Percentiles rank a stretch among this genome's conserved stretches.
Evolutionary conservation across 257 asterid genomes (phyloP).

Genomic region (Solanum boliviense): DNA sequence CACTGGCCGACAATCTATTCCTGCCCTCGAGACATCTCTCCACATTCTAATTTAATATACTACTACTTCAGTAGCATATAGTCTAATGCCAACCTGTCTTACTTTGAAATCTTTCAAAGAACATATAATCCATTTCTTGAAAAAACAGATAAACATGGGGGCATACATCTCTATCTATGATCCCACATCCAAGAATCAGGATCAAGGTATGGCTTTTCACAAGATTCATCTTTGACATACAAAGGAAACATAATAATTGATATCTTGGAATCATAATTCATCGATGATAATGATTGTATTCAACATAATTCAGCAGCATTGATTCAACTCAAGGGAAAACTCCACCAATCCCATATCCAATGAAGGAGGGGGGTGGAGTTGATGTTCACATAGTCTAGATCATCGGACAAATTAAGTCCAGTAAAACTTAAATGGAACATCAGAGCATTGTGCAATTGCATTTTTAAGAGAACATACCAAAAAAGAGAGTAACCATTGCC

Average conservation of each 20-base stretch:
- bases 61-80: slow-evolving; percentile 7
- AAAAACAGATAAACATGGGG: slow-evolving; percentile 38
- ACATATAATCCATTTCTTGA: slow-evolving; percentile 23
- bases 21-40: slow-evolving; percentile 35
- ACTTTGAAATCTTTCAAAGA: slow-evolving; percentile 23
- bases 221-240: background rate
- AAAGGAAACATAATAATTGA: background rate
- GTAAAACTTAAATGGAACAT: slow-evolving; percentile 19
- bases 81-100: slow-evolving; percentile 56
- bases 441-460: slow-evolving; percentile 21
- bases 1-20: slow-evolving; percentile 38
- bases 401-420: slow-evolving; percentile 33
- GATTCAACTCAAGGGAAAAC: slow-evolving; percentile 12
- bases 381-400: slow-evolving; percentile 20
- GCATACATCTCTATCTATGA: slow-evolving; percentile 26
- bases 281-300: background rate
- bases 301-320: background rate
- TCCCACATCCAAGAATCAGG: slow-evolving; percentile 21
- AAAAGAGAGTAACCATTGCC: slow-evolving; percentile 41
- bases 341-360: slow-evolving; percentile 19
- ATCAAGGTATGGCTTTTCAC: slow-evolving; percentile 2
- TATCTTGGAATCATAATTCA: background rate
- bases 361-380: slow-evolving; percentile 24
- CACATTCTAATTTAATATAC: slow-evolving; percentile 10
- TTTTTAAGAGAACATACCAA: slow-evolving; percentile 24